These are phyloP conservation scores for Akanthomyces uredinophilus DNA, from an alignment of 2,329 filamentous ascomycete species.

Conservation along the genomic window DNA sequence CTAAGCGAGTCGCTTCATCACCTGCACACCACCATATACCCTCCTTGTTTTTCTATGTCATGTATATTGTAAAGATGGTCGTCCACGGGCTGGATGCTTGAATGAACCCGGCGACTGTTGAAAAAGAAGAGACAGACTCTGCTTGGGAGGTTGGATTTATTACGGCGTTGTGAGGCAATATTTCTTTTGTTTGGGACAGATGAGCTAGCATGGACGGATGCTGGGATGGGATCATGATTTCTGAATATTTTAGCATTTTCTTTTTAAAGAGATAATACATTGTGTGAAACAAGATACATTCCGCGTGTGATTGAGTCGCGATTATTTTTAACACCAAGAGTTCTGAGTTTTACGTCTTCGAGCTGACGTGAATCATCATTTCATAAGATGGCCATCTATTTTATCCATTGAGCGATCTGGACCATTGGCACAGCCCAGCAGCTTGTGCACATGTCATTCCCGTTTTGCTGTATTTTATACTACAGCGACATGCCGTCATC, in stretches of 20 bases:
- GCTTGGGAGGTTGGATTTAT: slow-evolving; percentile 7
- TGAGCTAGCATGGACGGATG: slow-evolving; percentile 2
- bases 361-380: too few species aligned
- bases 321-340: not conserved
- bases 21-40: slow-evolving; percentile 18
- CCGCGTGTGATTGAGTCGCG: too few species aligned
- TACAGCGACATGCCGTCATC: not conserved
- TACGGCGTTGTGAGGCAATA: slow-evolving; percentile 7
- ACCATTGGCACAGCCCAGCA: not conserved
- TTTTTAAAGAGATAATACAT: not conserved
- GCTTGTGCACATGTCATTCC: not conserved
- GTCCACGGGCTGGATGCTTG: slow-evolving; percentile 14
- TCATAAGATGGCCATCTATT: too few species aligned
- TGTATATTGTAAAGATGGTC: slow-evolving; percentile 13
- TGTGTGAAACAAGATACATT: not conserved
- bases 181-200: slow-evolving; percentile 8
- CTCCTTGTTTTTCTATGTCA: slow-evolving; percentile 14
- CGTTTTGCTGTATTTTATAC: not conserved
- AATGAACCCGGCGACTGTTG: slow-evolving; percentile 6
- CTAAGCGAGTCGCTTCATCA: slow-evolving; percentile 44
- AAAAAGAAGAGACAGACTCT: slow-evolving; percentile 5
- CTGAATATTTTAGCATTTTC: slow-evolving; percentile 17
- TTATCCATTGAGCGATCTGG: not conserved
- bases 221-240: slow-evolving; percentile 13
- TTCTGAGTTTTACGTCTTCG: not conserved